phyloP scores from a whole-genome alignment of 768 basidiomycete species.

The Scleroderma citrinum region DNA sequence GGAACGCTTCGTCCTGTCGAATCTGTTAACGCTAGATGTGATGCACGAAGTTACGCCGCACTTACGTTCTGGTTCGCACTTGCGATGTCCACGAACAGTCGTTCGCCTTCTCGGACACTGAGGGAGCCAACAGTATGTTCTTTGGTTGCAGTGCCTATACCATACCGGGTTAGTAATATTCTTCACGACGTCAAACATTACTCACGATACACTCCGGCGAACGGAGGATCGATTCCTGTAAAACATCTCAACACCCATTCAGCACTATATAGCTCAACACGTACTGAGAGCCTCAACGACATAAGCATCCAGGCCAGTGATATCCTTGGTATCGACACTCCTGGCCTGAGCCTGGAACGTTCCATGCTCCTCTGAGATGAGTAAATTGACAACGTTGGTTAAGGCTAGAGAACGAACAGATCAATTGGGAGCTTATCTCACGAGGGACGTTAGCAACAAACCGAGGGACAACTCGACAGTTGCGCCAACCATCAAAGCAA shows the following conservation, averaged over 20 bases:
- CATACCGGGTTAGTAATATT: not conserved
- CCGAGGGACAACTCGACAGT: slow-evolving; percentile 68
- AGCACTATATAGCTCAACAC: slow-evolving; percentile 21
- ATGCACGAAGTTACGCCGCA: slow-evolving; percentile 2
- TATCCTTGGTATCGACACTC: slow-evolving; percentile 28
- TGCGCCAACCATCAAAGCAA: slow-evolving; percentile 64
- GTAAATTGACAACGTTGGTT: slow-evolving; percentile 60
- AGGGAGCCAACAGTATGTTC: slow-evolving; percentile 40
- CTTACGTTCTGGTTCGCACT: slow-evolving; percentile 55
- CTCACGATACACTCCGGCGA: slow-evolving; percentile 64
- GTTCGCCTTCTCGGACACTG: slow-evolving; percentile 41
- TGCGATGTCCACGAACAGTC: slow-evolving; percentile 58
- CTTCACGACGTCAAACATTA: slow-evolving; percentile 1
- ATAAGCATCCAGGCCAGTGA: slow-evolving; percentile 45
- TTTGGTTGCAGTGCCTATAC: slow-evolving; percentile 41
- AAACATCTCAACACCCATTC: slow-evolving; percentile 3
- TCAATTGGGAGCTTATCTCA: not conserved
- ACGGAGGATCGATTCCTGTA: slow-evolving; percentile 65
- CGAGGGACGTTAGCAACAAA: slow-evolving; percentile 19
- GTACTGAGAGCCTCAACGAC: slow-evolving; percentile 65
- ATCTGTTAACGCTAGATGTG: not conserved
- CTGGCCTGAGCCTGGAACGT: slow-evolving; percentile 32
- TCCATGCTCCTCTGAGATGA: slow-evolving; percentile 43
- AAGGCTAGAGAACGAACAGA: slow-evolving; percentile 36
- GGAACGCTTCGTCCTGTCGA: slow-evolving; percentile 46